These are phyloP conservation scores for Eucalyptus polyanthemos DNA, from an alignment of 345 rosid species.

Conservation along the genomic window DNA sequence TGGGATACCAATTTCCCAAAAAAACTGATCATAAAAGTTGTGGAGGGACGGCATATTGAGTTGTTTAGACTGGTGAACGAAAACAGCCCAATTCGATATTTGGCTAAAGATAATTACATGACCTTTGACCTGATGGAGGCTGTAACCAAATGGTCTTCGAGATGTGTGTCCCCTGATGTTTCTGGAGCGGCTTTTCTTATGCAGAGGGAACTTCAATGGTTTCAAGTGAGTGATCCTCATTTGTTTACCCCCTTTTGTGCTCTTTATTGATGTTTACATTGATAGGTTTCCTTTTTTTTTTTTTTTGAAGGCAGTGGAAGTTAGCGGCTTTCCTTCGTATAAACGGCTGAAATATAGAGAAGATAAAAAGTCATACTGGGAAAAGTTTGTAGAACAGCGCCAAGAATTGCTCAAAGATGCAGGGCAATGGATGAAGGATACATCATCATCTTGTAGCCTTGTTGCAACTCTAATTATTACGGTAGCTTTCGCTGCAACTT, in stretches of 20 bases:
- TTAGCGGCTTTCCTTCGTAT: fast-evolving
- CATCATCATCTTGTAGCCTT: no score
- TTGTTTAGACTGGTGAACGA: not conserved
- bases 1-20: not conserved
- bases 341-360: fast-evolving
- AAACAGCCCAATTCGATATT: not conserved
- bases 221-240: not conserved
- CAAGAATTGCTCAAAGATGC: no score
- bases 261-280: not conserved
- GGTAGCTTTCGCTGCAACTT: no score
- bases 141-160: no score
- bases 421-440: no score
- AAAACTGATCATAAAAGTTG: no score
- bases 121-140: no score
- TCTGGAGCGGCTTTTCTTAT: not conserved
- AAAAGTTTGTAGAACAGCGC: no score
- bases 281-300: not conserved
- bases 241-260: not conserved
- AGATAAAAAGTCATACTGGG: no score
- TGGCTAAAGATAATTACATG: no score
- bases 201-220: not conserved
- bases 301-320: not conserved
- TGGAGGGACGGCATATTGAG: not conserved
- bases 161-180: no score
- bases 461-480: no score